Evolutionary conservation across 768 basidiomycete species (phyloP), one percentile per base, ranked within the genome.

Genomic region (Rhizopogon vinicolor): DNA sequence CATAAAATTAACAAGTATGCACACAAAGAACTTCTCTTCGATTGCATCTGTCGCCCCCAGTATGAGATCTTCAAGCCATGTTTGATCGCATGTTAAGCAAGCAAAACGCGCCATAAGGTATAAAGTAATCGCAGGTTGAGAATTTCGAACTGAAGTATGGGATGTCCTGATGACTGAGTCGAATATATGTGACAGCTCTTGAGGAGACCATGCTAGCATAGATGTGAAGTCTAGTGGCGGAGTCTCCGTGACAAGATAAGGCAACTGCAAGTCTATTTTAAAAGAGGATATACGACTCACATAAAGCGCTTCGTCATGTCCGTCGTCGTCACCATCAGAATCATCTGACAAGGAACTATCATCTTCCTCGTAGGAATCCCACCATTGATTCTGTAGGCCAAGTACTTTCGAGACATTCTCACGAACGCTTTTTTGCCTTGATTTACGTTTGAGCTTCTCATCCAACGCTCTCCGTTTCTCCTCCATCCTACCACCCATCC

Each of bases 21-120:
- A 77, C 94, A 96, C 97, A 66, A 95, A 95, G 58, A 97, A 88
- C 9, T 84, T 85, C 48, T 91, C 87, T 70, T 99, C 97, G 35
- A 98, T 95, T 40, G 87, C 79, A 68, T 97, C 93, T 18, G 94
- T 89, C 0, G 92, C 92, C 16, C 90, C 90, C 39, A 95, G 83
- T 52, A 98, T 82, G 28, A 99, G 77, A 66, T 97, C 94, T 68
- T 96, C 94, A 25, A 98, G 74, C 91, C 96, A 94, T 1, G 84
- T 85, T 60, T 90, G 85, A 67, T 94, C 93, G 65, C 93, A 93
- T n/a, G 83, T 86, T 29, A 92, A 73, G 60, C 86, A 87, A n/a
- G 97, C 97, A 71, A 96, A 99, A 44, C 94, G 84, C 12, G 93
- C 87, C 51, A 94, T 80, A 73, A 97, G 82, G 70, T 94, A 97